A percentile compares a stretch with the other conserved stretches of the same genome.
phyloP scores from a whole-genome alignment of 1,139 yeast species.

The Debaryomycetaceae sp. region DNA sequence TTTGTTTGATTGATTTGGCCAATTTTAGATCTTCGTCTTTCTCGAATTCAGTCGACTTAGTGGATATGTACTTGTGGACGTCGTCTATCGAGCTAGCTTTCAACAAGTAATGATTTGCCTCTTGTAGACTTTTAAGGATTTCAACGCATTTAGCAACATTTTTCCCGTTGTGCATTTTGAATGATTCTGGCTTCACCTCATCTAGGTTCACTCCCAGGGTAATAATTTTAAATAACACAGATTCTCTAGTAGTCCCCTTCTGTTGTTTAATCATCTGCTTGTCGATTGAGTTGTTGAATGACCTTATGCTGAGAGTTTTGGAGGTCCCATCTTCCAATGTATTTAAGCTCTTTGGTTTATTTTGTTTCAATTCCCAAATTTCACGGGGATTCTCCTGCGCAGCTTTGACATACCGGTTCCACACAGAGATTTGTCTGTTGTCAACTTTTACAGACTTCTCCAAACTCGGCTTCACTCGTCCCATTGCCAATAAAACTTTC shows the following conservation, averaged over 20 bases:
- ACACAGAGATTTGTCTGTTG: conserved; percentile 64
- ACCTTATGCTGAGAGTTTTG: conserved; percentile 17
- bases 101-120: conserved; percentile 27
- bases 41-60: conserved; percentile 35
- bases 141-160: conserved; percentile 31
- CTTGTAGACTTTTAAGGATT: conserved; percentile 25
- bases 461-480: conserved; percentile 75
- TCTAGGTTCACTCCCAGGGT: conserved; percentile 18
- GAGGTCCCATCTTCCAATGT: conserved; percentile 19
- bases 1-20: conserved; percentile 49
- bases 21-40: conserved; percentile 36
- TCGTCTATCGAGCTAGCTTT: conserved; percentile 14
- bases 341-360: conserved; percentile 41
- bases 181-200: conserved; percentile 19
- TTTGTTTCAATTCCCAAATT: conserved; percentile 53
- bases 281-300: conserved; percentile 26
- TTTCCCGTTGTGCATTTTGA: conserved; percentile 18
- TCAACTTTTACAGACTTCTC: conserved; percentile 66
- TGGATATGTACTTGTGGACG: conserved; percentile 22
- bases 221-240: conserved; percentile 44
- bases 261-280: conserved; percentile 37
- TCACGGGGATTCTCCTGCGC: conserved; percentile 59
- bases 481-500: conserved; percentile 81
- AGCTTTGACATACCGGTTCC: conserved; percentile 67
- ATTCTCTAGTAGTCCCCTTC: conserved; percentile 39